Evolutionary conservation across 2,329 filamentous ascomycete species (phyloP).

Genomic region (Hymenoscyphus infarciens): DNA sequence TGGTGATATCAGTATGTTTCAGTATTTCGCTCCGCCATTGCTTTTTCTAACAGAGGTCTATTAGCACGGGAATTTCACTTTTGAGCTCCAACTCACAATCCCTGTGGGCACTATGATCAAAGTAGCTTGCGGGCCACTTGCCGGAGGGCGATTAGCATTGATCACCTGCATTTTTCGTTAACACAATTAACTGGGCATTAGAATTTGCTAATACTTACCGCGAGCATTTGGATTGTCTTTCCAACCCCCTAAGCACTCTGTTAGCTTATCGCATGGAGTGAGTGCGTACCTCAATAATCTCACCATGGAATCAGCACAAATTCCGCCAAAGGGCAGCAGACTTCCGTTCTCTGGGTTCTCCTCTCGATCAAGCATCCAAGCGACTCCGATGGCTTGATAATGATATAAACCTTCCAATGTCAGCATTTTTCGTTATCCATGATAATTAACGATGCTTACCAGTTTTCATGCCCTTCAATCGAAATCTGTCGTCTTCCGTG

Average conservation of each 20-base stretch:
- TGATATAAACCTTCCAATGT: not conserved
- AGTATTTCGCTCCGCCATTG: conserved; percentile 1
- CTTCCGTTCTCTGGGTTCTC: not conserved
- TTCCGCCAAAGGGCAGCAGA: not conserved
- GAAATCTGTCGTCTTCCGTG: not conserved
- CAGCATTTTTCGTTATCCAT: no score
- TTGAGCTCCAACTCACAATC: not conserved
- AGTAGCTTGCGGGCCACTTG: not conserved
- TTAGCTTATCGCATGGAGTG: no score
- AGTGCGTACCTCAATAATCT: not conserved
- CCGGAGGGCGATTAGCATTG: not conserved
- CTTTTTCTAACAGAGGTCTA: not conserved
- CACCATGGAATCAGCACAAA: conserved; percentile 8
- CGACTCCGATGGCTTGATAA: not conserved
- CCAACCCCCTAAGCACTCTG: not conserved
- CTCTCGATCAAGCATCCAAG: not conserved
- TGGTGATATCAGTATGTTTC: conserved; percentile 1
- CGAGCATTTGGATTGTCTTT: conserved; percentile 1
- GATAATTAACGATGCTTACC: no score
- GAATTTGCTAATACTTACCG: not conserved
- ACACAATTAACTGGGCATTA: not conserved
- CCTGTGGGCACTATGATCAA: not conserved
- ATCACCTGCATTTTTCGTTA: not conserved
- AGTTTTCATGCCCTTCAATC: not conserved
- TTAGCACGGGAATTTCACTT: not conserved